Base-by-base conservation (phyloP, 257 asterid genomes). In the Anisodus acutangulus region DNA sequence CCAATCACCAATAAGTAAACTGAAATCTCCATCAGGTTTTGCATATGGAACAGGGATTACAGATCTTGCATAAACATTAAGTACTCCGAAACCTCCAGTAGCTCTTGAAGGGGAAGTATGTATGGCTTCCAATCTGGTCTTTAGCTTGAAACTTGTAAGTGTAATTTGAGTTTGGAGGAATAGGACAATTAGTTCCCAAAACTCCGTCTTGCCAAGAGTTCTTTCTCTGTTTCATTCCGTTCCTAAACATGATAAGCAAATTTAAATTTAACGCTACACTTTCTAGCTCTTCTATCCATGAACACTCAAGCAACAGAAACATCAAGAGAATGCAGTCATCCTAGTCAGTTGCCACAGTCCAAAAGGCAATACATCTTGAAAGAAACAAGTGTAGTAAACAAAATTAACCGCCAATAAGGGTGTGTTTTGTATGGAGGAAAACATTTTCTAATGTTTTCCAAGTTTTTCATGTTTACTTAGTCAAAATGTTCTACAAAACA, bases 131-230 rank as follows among this genome's bases (percentile, higher is more conserved):
- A 57, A 94, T 94, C 82, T 94, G 98, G 84, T 94, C 98, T 86
- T 94, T 94, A 3, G 93, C 84, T 86, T 94, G 98, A 85, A 94
- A 91, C 89, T 89, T 92, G 88, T 94, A 94, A 0, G 93, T 94
- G 90, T 82, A 94, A n/a, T 94, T 94, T 12, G 88, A 26, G 60
- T 94, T 92, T 7, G 94, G 97, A 58, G 95, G 97, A 82, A 92
- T 87, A 22, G 98, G 88, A 63, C 98, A 94, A 63, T 94, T 94
- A 17, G 98, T 94, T 58, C 97, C 98, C 83, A 88, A 60, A 67
- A 94, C 98, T 62, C 98, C 98, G 43, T 94, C 98, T 87, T 94
- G 97, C 98, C 98, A 94, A 12, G 95, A 92, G 83, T 94, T 94
- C 91, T 94, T 94, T 84, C 97, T 92, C 87, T 94, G 97, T 62